A percentile compares a stretch with the other conserved stretches of the same genome.
Evolutionary conservation across 2,329 filamentous ascomycete genomes (phyloP).

Genomic region (Claviceps fusiformis): DNA sequence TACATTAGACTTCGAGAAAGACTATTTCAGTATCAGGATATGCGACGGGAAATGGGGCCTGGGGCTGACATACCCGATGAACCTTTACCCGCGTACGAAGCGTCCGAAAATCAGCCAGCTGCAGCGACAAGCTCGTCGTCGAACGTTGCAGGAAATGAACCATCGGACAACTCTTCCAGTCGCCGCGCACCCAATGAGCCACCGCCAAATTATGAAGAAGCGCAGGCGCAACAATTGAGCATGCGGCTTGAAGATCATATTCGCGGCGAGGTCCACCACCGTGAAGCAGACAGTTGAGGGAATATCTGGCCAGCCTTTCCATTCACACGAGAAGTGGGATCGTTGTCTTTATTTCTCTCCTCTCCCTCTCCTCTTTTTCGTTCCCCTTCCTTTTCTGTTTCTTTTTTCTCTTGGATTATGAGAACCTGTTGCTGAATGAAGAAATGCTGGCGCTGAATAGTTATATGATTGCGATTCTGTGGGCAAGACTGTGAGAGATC

Average conservation of each 20-base stretch:
- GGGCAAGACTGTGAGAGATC: not conserved
- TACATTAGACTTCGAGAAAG: conserved; percentile 80
- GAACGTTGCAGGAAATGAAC: conserved; percentile 14
- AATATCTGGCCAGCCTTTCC: not conserved
- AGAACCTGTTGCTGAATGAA: not conserved
- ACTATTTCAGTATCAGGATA: conserved; percentile 65
- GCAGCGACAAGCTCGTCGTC: conserved; percentile 13
- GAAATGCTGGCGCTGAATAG: not conserved
- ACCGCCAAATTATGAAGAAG: conserved; percentile 84
- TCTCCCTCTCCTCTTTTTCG: not conserved
- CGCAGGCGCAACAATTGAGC: conserved; percentile 56
- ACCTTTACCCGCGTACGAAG: conserved; percentile 77
- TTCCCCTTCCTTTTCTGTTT: not conserved
- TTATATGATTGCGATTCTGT: not conserved
- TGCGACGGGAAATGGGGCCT: conserved; percentile 54
- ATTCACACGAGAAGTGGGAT: not conserved
- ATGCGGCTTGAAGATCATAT: conserved; percentile 55
- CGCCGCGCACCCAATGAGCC: conserved; percentile 52
- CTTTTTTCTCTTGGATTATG: not conserved
- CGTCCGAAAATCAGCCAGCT: conserved; percentile 24
- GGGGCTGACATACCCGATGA: conserved; percentile 61
- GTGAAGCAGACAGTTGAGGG: conserved; percentile 20
- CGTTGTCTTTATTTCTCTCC: not conserved
- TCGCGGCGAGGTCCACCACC: conserved; percentile 57
- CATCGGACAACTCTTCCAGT: conserved; percentile 24